These are phyloP conservation scores for Lathyrus oleraceus DNA, from an alignment of 306 rosid species.

Conservation along the genomic window DNA sequence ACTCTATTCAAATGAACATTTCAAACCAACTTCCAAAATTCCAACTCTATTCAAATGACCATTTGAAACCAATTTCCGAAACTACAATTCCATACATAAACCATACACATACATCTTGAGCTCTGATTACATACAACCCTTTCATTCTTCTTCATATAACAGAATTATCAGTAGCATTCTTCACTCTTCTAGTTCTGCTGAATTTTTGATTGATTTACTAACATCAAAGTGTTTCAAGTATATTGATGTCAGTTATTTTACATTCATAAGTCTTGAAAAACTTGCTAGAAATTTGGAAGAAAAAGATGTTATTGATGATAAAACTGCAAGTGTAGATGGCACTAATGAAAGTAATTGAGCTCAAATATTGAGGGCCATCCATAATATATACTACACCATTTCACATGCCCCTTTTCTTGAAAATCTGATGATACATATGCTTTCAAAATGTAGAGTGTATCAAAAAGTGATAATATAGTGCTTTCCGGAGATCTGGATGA, in stretches of 20 bases:
- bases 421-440: constrained; percentile 50
- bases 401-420: constrained; percentile 55
- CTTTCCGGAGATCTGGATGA: constrained; percentile 49
- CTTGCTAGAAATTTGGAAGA: constrained; percentile 57
- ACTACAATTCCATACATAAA: too few species aligned
- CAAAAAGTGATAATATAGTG: too few species aligned
- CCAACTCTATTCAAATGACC: too few species aligned
- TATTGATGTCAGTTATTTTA: constrained; percentile 83
- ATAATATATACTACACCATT: constrained; percentile 55
- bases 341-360: constrained; percentile 37
- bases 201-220: constrained; percentile 59
- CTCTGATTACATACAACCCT: too few species aligned
- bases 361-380: constrained; percentile 54
- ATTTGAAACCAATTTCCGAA: too few species aligned
- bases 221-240: constrained; percentile 70
- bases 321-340: constrained; percentile 36
- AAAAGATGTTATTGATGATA: constrained; percentile 49
- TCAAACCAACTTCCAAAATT: too few species aligned
- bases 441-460: constrained; percentile 65
- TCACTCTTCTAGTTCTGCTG: constrained; percentile 35
- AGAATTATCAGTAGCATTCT: constrained; percentile 59
- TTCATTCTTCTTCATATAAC: constrained; percentile 80
- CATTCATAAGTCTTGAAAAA: constrained; percentile 72
- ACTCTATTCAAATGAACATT: too few species aligned
- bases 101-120: too few species aligned